Percentiles rank a stretch among this genome's conserved stretches.
Conservation (phyloP, 169 alveolate species). For the Cryptosporidium sp. region DNA sequence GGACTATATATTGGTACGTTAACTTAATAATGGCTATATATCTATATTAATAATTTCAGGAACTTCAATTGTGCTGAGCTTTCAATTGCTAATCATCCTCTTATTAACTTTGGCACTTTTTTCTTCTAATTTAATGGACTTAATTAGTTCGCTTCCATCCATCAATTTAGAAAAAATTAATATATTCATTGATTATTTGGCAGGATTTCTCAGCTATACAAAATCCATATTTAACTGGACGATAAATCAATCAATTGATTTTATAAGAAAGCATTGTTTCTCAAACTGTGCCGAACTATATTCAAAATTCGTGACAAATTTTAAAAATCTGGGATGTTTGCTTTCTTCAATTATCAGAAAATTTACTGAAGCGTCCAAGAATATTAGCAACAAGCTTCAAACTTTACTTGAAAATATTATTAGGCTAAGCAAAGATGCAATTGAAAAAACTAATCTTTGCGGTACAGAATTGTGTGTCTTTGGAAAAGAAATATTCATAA, state of each 20-base stretch:
- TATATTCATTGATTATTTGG: neutral
- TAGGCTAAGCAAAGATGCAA: neutral
- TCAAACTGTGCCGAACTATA: neutral
- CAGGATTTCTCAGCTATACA: neutral
- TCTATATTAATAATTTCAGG: constrained; percentile 37
- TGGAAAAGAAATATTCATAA: neutral
- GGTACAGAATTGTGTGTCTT: neutral
- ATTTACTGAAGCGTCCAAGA: neutral
- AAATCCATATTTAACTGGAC: neutral
- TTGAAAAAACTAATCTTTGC: neutral
- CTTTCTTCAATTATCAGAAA: neutral
- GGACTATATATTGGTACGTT: constrained; percentile 70
- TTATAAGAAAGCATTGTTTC: neutral
- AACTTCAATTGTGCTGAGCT: constrained; percentile 35
- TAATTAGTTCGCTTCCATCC: constrained; percentile 50
- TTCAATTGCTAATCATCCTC: constrained; percentile 30
- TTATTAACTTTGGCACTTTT: constrained; percentile 33
- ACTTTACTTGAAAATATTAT: neutral
- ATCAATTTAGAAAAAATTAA: constrained; percentile 1
- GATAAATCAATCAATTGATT: neutral
- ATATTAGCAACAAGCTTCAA: neutral
- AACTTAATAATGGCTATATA: neutral
- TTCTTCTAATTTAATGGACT: constrained; percentile 56
- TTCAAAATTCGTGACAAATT: neutral
- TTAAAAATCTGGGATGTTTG: neutral